phyloP scores from a whole-genome alignment of 2,329 filamentous ascomycete species.

The Fusarium secorum region DNA sequence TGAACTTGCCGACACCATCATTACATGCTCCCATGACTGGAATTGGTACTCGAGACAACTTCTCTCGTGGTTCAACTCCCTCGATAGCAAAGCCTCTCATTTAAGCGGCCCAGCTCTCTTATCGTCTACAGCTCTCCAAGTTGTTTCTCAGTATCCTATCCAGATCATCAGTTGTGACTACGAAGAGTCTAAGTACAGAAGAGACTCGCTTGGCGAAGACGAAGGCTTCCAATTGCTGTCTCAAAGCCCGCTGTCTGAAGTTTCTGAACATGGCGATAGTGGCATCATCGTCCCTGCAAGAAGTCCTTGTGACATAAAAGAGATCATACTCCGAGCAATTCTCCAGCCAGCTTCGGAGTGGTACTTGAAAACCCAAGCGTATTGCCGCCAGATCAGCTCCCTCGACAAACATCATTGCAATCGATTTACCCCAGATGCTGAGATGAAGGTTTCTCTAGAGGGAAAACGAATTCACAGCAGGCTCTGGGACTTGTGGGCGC shows the following conservation, averaged over 20 bases:
- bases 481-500: constrained; percentile 1
- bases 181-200: background rate
- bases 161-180: constrained; percentile 6
- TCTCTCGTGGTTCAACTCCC: constrained; percentile 1
- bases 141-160: background rate
- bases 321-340: background rate
- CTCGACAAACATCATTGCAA: background rate
- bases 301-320: background rate
- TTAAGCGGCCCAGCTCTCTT: background rate
- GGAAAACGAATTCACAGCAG: background rate
- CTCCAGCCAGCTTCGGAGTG: background rate
- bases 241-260: background rate
- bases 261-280: background rate
- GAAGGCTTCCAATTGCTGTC: background rate
- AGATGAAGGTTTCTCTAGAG: background rate
- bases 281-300: background rate
- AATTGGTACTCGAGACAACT: constrained; percentile 4
- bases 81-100: background rate
- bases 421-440: background rate
- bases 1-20: background rate
- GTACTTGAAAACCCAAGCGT: background rate
- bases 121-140: background rate
- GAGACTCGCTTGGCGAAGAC: background rate
- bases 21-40: background rate
- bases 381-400: background rate